Evolutionary conservation across 2,329 filamentous ascomycete species (phyloP).

Genomic region (Stagonosporopsis cucurbitacearum): DNA sequence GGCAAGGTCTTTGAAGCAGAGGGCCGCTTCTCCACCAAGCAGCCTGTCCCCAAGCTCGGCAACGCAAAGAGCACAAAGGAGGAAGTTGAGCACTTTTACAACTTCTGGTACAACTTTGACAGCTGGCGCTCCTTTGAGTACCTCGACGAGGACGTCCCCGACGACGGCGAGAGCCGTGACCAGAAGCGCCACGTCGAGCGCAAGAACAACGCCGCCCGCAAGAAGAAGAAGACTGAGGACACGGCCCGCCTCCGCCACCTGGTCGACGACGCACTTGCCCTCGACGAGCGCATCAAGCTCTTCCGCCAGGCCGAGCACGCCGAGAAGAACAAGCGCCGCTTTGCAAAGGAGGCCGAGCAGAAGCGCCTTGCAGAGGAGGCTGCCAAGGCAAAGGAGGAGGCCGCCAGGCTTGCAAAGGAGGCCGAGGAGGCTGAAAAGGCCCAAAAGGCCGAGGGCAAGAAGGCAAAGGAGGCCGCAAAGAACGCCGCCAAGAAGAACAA

Average conservation of each 20-base stretch:
- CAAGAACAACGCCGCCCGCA: constrained; percentile 96
- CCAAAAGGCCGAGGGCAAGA: constrained; percentile 84
- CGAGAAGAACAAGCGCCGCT: constrained; percentile 92
- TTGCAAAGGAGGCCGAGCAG: constrained; percentile 90
- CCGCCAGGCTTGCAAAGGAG: constrained; percentile 78
- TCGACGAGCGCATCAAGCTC: constrained; percentile 95
- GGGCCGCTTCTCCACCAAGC: constrained; percentile 86
- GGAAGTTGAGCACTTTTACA: constrained; percentile 95
- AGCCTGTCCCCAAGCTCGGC: constrained; percentile 87
- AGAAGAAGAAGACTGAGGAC: constrained; percentile 99
- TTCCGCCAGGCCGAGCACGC: constrained; percentile 93
- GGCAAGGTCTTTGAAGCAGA: constrained; percentile 87
- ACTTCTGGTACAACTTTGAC: constrained; percentile 99
- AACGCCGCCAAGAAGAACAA: constrained; percentile 99
- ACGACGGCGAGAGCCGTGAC: constrained; percentile 98
- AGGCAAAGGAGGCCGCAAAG: constrained; percentile 98
- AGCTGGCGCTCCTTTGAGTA: constrained; percentile 98
- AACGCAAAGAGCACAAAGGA: constrained; percentile 84
- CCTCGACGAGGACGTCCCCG: constrained; percentile 96
- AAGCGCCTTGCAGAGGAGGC: constrained; percentile 88
- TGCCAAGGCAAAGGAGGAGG: constrained; percentile 80
- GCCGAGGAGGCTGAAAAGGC: constrained; percentile 87
- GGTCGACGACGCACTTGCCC: constrained; percentile 82
- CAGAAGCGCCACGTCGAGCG: constrained; percentile 98
- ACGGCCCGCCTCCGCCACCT: constrained; percentile 87